These are phyloP conservation scores for Leptoxyphium fumago DNA, from an alignment of 2,329 filamentous ascomycete species.

Conservation along the genomic window DNA sequence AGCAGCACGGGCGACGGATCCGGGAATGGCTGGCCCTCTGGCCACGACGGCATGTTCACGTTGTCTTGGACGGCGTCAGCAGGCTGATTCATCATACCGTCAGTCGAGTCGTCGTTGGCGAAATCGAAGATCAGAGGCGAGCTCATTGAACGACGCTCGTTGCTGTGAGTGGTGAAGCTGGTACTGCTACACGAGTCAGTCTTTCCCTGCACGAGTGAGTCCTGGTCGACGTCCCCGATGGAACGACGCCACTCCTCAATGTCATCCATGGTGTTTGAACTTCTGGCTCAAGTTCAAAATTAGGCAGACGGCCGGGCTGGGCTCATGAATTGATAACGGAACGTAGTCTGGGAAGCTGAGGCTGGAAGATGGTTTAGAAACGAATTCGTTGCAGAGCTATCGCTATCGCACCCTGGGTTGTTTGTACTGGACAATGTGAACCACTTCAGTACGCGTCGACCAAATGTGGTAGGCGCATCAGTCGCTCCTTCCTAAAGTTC, in stretches of 20 bases:
- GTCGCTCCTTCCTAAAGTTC: too few relatives aligned
- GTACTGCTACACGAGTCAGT: slow-evolving; percentile 7
- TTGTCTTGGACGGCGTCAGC: neutral
- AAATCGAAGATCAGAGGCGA: slow-evolving; percentile 25
- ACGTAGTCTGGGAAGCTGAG: too few relatives aligned
- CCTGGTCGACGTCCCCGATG: slow-evolving; percentile 18
- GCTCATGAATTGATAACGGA: too few relatives aligned
- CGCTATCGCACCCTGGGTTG: too few relatives aligned
- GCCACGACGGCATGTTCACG: slow-evolving; percentile 12
- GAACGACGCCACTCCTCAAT: slow-evolving; percentile 22
- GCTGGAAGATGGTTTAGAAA: too few relatives aligned
- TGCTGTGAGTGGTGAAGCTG: neutral
- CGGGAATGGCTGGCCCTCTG: slow-evolving; percentile 12
- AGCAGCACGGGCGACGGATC: slow-evolving; percentile 14
- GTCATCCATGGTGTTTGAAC: slow-evolving; percentile 15
- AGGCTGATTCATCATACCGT: neutral
- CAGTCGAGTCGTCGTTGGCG: slow-evolving; percentile 19
- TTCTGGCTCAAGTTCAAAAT: too few relatives aligned
- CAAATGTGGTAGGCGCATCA: too few relatives aligned
- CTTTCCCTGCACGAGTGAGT: slow-evolving; percentile 19
- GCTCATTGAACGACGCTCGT: neutral
- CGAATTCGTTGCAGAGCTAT: too few relatives aligned
- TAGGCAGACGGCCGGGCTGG: too few relatives aligned
- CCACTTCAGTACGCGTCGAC: too few relatives aligned
- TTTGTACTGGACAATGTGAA: too few relatives aligned